Conservation (phyloP, 345 rosid genomes). For the Gossypium mustelinum region DNA sequence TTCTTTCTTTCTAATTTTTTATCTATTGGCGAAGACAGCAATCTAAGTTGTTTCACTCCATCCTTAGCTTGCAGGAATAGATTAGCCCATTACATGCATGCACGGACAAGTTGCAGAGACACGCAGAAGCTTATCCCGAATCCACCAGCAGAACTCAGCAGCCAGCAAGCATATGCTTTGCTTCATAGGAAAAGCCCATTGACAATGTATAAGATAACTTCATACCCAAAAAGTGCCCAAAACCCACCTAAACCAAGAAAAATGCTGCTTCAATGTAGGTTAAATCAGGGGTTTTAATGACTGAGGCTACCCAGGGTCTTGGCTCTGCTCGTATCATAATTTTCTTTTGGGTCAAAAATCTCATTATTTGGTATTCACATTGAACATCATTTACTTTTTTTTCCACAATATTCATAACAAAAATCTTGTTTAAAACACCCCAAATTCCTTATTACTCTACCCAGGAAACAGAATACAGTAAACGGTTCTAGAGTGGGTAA, state of each 20-base stretch:
- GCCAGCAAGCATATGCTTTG: background rate
- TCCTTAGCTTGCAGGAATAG: constrained; percentile 22
- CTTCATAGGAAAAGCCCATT: background rate
- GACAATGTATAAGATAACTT: background rate
- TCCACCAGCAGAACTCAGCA: constrained; percentile 18
- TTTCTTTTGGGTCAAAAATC: too few species aligned
- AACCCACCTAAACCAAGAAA: background rate
- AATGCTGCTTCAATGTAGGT: background rate
- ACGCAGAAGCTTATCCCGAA: constrained; percentile 21
- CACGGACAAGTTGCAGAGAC: constrained; percentile 27
- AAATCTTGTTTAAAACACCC: too few species aligned
- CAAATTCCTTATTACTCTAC: too few species aligned
- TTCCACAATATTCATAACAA: too few species aligned
- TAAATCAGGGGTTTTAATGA: background rate
- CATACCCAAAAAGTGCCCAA: background rate
- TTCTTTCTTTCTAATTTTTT: constrained; percentile 4
- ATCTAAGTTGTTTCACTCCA: constrained; percentile 19
- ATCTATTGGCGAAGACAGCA: constrained; percentile 9
- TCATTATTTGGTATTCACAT: too few species aligned
- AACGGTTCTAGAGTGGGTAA: constrained; percentile 1
- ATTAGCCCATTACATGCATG: constrained; percentile 34
- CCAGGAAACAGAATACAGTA: background rate
- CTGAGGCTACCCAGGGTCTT: background rate
- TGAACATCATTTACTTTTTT: too few species aligned
- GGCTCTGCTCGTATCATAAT: too few species aligned